Conservation (phyloP, 2,329 filamentous ascomycete species). For the Purpureocillium lavendulum region DNA sequence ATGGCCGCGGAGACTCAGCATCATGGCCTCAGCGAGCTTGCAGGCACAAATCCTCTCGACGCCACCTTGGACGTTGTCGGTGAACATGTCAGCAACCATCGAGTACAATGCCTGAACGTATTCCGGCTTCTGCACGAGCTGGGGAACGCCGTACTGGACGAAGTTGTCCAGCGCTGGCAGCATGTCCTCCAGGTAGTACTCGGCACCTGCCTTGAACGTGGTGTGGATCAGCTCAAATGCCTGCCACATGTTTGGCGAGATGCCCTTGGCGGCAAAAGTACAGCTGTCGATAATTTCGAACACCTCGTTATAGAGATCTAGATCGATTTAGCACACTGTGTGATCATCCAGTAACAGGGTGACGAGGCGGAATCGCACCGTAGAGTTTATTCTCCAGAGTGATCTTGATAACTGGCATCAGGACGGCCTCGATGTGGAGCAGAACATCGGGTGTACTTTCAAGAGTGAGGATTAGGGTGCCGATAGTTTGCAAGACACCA, state of each 20-base stretch:
- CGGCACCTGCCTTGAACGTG: slow-evolving; percentile 93
- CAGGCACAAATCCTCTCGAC: slow-evolving; percentile 95
- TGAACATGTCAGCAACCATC: slow-evolving; percentile 94
- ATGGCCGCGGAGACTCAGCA: slow-evolving; percentile 85
- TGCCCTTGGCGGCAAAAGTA: slow-evolving; percentile 93
- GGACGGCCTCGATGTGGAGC: slow-evolving; percentile 84
- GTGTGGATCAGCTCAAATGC: slow-evolving; percentile 94
- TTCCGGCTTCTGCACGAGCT: slow-evolving; percentile 71
- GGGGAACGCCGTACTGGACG: slow-evolving; percentile 80
- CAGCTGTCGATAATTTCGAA: slow-evolving; percentile 99
- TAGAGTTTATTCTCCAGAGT: slow-evolving; percentile 98
- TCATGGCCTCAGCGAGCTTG: slow-evolving; percentile 94
- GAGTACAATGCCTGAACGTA: slow-evolving; percentile 84
- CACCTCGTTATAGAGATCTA: slow-evolving; percentile 92
- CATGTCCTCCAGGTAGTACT: slow-evolving; percentile 98
- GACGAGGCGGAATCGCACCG: slow-evolving; percentile 36
- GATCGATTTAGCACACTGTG: neutral
- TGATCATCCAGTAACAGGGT: slow-evolving; percentile 8
- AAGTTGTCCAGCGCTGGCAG: slow-evolving; percentile 96
- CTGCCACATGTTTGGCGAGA: slow-evolving; percentile 96
- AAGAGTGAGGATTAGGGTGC: slow-evolving; percentile 89
- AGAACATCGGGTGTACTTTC: slow-evolving; percentile 97
- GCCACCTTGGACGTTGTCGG: slow-evolving; percentile 82
- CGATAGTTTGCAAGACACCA: slow-evolving; percentile 94
- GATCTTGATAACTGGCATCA: slow-evolving; percentile 95